Evolutionary conservation across 768 basidiomycete genomes (phyloP).

Genomic region (Termitomyces bulborhizus): DNA sequence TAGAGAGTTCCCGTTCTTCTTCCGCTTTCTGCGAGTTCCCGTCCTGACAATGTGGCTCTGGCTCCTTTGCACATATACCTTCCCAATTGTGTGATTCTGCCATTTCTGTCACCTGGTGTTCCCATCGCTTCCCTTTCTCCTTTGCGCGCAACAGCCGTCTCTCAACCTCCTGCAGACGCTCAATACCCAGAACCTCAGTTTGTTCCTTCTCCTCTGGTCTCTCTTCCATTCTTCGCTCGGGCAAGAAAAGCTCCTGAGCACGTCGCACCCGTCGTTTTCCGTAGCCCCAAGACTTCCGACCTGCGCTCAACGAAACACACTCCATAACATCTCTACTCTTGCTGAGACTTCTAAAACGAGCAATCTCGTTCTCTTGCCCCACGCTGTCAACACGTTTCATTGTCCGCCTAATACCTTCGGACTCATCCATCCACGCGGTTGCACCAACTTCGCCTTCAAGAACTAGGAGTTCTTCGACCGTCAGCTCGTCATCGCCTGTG

Average conservation of each 20-base stretch:
- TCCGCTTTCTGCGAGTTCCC: background rate
- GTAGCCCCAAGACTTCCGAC: background rate
- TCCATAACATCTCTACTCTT: background rate
- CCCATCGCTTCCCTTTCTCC: constrained; percentile 3
- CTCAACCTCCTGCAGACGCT: no score
- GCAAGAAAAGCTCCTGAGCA: constrained; percentile 7
- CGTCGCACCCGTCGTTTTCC: background rate
- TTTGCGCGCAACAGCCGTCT: constrained; percentile 3
- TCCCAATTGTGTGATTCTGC: background rate
- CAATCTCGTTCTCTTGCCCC: background rate
- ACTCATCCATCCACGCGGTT: constrained; percentile 10
- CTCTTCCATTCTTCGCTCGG: background rate
- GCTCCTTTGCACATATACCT: background rate
- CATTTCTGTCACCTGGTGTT: constrained; percentile 2
- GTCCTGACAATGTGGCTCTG: constrained; percentile 1
- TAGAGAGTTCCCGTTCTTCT: constrained; percentile 1
- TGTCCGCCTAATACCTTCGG: constrained; percentile 2
- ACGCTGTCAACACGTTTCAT: constrained; percentile 7
- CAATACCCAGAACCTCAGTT: constrained; percentile 18
- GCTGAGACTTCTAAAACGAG: background rate
- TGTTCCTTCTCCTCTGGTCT: background rate
- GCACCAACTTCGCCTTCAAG: constrained; percentile 6
- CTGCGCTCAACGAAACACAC: constrained; percentile 1
- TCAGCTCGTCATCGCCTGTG: constrained; percentile 9
- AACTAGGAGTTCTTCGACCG: constrained; percentile 13